Conservation (phyloP, 1,284 basidiomycete genomes). For the Grifola frondosa region DNA sequence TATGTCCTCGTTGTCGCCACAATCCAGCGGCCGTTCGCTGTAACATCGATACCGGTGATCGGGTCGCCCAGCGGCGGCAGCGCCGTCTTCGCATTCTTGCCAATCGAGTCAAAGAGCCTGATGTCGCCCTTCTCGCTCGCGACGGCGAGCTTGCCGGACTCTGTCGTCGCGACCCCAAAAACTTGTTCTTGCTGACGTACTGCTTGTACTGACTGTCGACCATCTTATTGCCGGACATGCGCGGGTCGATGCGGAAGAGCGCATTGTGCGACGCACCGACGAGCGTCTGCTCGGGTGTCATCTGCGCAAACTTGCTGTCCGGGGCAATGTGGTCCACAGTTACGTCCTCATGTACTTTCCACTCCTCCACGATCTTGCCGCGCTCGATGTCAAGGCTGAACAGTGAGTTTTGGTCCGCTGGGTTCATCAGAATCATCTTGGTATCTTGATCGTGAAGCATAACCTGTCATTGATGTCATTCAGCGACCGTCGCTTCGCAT, state of each 20-base stretch:
- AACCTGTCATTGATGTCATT: slow-evolving; percentile 51
- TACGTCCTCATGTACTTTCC: slow-evolving; percentile 93
- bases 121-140: slow-evolving; percentile 98
- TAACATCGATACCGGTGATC: slow-evolving; percentile 93
- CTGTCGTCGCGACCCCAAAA: slow-evolving; percentile 94
- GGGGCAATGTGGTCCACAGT: slow-evolving; percentile 89
- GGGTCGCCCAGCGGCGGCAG: slow-evolving; percentile 94
- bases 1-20: slow-evolving; percentile 97
- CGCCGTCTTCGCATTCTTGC: slow-evolving; percentile 99
- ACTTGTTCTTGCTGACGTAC: slow-evolving; percentile 94
- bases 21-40: slow-evolving; percentile 91
- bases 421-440: slow-evolving; percentile 94
- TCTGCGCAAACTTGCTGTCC: slow-evolving; percentile 93
- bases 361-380: slow-evolving; percentile 98
- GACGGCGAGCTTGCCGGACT: slow-evolving; percentile 85
- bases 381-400: slow-evolving; percentile 94
- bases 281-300: slow-evolving; percentile 89
- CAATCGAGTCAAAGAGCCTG: slow-evolving; percentile 92
- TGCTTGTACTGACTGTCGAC: slow-evolving; percentile 97
- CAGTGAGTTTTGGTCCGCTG: slow-evolving; percentile 79
- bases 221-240: slow-evolving; percentile 87
- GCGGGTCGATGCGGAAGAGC: slow-evolving; percentile 96
- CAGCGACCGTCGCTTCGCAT: background rate
- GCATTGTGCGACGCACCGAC: slow-evolving; percentile 93
- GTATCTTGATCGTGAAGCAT: slow-evolving; percentile 98